A percentile compares a stretch with the other conserved stretches of the same genome.
Conservation (phyloP, 1,284 basidiomycete species). For the Austroboletus sp. region DNA sequence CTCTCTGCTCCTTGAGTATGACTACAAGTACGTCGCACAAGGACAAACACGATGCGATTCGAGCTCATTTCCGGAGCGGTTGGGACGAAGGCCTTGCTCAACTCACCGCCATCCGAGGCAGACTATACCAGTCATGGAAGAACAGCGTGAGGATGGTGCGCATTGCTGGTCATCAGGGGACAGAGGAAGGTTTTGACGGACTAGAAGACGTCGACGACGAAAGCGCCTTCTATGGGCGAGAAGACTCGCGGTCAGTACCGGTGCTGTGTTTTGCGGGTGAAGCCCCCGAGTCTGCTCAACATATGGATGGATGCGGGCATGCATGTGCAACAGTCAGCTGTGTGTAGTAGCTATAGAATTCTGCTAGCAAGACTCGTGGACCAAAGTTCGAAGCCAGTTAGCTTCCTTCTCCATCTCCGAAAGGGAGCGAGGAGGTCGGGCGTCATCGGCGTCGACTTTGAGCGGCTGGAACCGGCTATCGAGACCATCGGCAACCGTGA, state of each 20-base stretch:
- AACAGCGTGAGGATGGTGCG: slow-evolving; percentile 43
- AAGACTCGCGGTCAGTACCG: slow-evolving; percentile 14
- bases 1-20: slow-evolving; percentile 38
- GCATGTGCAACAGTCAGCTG: slow-evolving; percentile 6
- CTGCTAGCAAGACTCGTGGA: neutral
- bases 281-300: slow-evolving; percentile 10
- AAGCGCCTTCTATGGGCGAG: slow-evolving; percentile 18
- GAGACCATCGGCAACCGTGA: slow-evolving; percentile 26
- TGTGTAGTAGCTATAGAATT: slow-evolving; percentile 14
- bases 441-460: slow-evolving; percentile 65
- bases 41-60: slow-evolving; percentile 35
- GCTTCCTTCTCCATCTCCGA: slow-evolving; percentile 78
- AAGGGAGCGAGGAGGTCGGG: slow-evolving; percentile 55
- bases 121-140: slow-evolving; percentile 42
- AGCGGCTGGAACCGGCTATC: slow-evolving; percentile 32
- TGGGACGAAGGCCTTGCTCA: slow-evolving; percentile 53
- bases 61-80: slow-evolving; percentile 49
- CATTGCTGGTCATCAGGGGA: slow-evolving; percentile 30
- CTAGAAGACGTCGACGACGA: slow-evolving; percentile 39
- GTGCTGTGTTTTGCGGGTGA: slow-evolving; percentile 28
- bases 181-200: slow-evolving; percentile 42
- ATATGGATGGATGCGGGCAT: slow-evolving; percentile 26
- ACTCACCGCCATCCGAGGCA: slow-evolving; percentile 37
- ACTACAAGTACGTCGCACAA: slow-evolving; percentile 31
- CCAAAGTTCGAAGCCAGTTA: slow-evolving; percentile 51